Evolutionary conservation across 1,284 basidiomycete genomes (phyloP), one percentile per base, ranked within the genome.

Genomic region (Malassezia caprae): DNA sequence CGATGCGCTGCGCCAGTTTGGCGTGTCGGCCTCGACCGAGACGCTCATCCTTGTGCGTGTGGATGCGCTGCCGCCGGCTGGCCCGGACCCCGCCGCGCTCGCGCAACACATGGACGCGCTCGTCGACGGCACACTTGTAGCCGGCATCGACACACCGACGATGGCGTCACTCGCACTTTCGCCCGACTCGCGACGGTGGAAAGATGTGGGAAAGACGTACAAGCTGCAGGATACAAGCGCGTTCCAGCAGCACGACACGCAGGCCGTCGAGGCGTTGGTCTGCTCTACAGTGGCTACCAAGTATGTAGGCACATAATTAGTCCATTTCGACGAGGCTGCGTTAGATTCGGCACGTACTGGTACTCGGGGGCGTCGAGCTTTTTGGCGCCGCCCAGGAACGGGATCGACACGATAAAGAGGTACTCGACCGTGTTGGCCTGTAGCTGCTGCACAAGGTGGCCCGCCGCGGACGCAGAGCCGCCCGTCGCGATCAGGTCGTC

Each of bases 401-500:
- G 79, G 48, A 96, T 77, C 62, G 90, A 88, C 62, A 96, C 85
- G 73, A 96, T 84, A 78, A 98, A 98, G 64, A 98, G 77, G 78
- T 96, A 96, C 77, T 96, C 89, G 53, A 94, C 76, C 28, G 86
- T 86, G 64, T 84, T 84, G 53, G 85, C 89, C 34, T 89, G 88
- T 62, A 83, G 81, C 77, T 87, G 83, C 28, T 81, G 78, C 57
- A 98, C 84, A 24, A 99, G 85, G 65, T 94, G 83, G 51, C 90
- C 91, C 8, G 94, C 91, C 1, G 91, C 91, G 62, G 83, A 84
- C 3, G 94, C 94, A 15, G 90, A 96, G 7, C 94, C 94, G 59
- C 90, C 89, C 40, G 94, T 98, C 0, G 94, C 94, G 61, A 99
- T 90, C 34, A 99, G 80, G 76, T 99, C 94, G 76, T 99, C 94